A percentile compares a stretch with the other conserved stretches of the same genome.
phyloP scores from a whole-genome alignment of 2,329 filamentous ascomycete species.

The Claviceps fusiformis region DNA sequence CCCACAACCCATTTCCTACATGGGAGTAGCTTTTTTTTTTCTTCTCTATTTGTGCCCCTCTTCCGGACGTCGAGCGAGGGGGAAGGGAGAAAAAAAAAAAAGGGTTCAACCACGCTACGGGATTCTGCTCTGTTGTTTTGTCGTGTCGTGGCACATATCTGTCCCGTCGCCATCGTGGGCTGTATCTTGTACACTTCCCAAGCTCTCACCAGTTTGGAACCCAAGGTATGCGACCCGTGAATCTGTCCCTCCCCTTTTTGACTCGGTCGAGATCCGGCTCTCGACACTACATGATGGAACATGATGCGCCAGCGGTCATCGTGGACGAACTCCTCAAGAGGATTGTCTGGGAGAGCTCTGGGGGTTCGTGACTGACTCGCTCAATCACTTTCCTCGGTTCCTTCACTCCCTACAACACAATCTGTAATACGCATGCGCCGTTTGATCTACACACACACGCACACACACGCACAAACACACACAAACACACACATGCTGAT shows the following conservation, averaged over 20 bases:
- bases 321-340: background rate
- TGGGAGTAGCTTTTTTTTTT: background rate
- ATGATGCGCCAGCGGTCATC: background rate
- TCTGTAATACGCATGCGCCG: background rate
- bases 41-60: background rate
- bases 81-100: background rate
- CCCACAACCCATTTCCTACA: background rate
- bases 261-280: too few relatives aligned
- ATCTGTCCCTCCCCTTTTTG: background rate
- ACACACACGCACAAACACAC: too few relatives aligned
- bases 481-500: background rate
- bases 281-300: background rate
- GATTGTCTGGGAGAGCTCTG: background rate
- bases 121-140: background rate
- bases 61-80: background rate
- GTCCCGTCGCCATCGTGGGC: background rate
- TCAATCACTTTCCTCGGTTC: background rate
- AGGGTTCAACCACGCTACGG: background rate
- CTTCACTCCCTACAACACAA: too few relatives aligned
- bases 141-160: background rate
- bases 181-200: background rate
- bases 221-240: background rate
- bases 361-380: background rate
- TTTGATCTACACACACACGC: background rate
- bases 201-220: background rate